These are phyloP conservation scores for Fusarium dlaminii DNA, from an alignment of 2,329 filamentous ascomycete genomes.

Conservation along the genomic window DNA sequence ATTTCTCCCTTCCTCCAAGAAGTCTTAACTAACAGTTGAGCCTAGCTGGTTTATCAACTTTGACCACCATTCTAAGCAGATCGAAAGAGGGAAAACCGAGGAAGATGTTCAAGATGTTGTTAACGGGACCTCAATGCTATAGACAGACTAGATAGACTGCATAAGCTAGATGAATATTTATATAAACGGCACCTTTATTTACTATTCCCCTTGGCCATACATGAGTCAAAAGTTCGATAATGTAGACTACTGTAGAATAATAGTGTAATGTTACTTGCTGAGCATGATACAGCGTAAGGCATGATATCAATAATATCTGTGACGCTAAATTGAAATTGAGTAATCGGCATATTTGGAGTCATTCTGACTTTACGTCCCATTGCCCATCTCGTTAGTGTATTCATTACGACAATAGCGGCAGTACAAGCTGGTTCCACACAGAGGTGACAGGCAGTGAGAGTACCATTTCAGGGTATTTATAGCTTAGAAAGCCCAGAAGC, in stretches of 20 bases:
- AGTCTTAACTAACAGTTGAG: background rate
- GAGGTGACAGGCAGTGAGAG: background rate
- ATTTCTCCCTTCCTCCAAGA: background rate
- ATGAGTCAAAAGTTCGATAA: no score
- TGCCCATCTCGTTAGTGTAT: no score
- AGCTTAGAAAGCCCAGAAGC: background rate
- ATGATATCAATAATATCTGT: no score
- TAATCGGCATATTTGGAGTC: no score
- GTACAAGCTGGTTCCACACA: background rate
- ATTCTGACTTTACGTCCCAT: no score
- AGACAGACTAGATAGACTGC: background rate
- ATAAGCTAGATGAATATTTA: background rate
- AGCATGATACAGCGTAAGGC: no score
- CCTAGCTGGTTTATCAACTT: background rate
- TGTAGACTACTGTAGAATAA: no score
- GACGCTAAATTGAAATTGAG: no score
- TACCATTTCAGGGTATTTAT: background rate
- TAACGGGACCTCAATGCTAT: background rate
- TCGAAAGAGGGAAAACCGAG: background rate
- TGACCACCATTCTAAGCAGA: background rate
- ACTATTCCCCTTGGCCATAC: no score
- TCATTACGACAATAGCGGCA: rapidly evolving
- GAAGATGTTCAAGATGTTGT: background rate
- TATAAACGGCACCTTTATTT: no score
- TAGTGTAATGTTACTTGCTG: no score